phyloP scores from a whole-genome alignment of 2,329 filamentous ascomycete species.

The Pseudogymnoascus sp. region DNA sequence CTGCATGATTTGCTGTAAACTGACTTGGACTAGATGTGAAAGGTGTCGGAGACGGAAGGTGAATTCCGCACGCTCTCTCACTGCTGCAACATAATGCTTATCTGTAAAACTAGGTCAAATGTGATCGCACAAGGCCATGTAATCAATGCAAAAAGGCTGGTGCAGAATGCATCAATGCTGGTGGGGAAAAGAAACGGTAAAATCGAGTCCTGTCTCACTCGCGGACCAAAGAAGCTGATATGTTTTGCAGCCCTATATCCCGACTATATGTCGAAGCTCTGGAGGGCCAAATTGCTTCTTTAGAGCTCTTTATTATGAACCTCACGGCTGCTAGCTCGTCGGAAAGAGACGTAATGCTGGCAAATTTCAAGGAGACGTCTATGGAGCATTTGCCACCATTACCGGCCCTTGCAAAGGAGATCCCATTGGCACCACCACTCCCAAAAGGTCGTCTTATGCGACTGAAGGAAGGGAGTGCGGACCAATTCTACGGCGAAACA shows the following conservation, averaged over 20 bases:
- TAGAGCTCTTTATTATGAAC: slow-evolving; percentile 39
- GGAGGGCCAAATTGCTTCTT: slow-evolving; percentile 39
- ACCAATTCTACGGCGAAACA: slow-evolving; percentile 43
- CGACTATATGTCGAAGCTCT: slow-evolving; percentile 42
- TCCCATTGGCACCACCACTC: slow-evolving; percentile 16
- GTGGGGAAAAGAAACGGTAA: slow-evolving; percentile 38
- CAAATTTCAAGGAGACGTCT: slow-evolving; percentile 28
- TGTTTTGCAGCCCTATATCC: slow-evolving; percentile 34
- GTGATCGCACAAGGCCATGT: slow-evolving; percentile 45
- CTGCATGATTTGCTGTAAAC: background rate
- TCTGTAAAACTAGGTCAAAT: slow-evolving; percentile 41
- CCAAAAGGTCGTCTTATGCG: slow-evolving; percentile 35
- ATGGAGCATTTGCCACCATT: slow-evolving; percentile 13
- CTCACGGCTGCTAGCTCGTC: slow-evolving; percentile 35
- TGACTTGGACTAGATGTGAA: slow-evolving; percentile 31
- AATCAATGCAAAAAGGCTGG: slow-evolving; percentile 40
- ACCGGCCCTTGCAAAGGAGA: slow-evolving; percentile 7
- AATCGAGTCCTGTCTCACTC: background rate
- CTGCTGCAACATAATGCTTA: background rate
- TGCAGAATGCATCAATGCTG: slow-evolving; percentile 35
- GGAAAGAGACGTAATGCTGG: slow-evolving; percentile 37
- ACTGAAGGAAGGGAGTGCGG: slow-evolving; percentile 32
- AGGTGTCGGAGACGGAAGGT: slow-evolving; percentile 40
- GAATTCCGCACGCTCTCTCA: slow-evolving; percentile 6
- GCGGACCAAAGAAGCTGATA: background rate